Base-by-base conservation (phyloP, 495 filamentous ascomycete genomes). In the Tuber indicum region DNA sequence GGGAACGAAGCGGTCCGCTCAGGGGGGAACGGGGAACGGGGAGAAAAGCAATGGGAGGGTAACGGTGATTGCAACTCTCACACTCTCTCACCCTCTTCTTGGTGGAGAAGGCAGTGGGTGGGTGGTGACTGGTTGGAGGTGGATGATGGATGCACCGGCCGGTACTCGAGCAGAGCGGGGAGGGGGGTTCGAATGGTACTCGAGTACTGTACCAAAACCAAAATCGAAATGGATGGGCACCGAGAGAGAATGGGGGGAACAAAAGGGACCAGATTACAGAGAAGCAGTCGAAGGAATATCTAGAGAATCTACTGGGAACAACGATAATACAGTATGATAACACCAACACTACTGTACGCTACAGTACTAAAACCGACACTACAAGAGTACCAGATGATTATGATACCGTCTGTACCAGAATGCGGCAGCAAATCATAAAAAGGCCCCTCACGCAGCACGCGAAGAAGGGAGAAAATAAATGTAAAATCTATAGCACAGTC, bases 11-110 rank as follows among this genome's bases (percentile, higher is more conserved):
- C 62, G 76, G 66, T 12, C 71, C 66, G 39, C 45, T 70, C 19
- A 45, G 44, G 36, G 72, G 44, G 72, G 75, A 70, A 66, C 52
- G 72, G 44, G 72, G 75, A 70, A 66, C 52, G 78, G 73, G 77
- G 76, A 73, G 70, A 19, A 47, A 66, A 70, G 78, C 32, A 43
- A 69, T 71, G 42, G 39, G 70, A 76, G 71, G 70, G 70, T 70
- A 71, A 78, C 71, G 46, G 21, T 69, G 71, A 66, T 32, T 62
- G 23, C 10, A 5, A 66, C 58, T 36, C 58, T 32, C 52, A 32
- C n/a, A 3, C 49, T 62, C 32, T 19, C 58, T 32, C 7, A 8
- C 26, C 32, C 3, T 19, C 23, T 62, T 19, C 58, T 32, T 42
- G 49, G 46, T 71, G 39, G n/a, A n/a, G 73, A 49, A 44, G 74